Evolutionary conservation across 441 rosid species (phyloP).

Genomic region (Cnidoscolus chayamansa): DNA sequence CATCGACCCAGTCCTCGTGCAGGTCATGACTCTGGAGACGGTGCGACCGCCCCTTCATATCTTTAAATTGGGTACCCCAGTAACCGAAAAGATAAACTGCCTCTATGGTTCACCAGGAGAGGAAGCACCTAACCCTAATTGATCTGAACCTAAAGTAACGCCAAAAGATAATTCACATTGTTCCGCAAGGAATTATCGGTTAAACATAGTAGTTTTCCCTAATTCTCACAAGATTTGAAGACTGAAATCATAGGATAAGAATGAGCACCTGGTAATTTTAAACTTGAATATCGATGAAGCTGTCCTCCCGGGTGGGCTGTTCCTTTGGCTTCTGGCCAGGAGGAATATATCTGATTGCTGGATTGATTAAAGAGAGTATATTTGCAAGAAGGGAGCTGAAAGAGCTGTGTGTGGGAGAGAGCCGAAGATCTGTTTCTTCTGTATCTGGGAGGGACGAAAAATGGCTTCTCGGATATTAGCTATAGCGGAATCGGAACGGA

Average conservation of each 20-base stretch:
- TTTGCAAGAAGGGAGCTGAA: not conserved
- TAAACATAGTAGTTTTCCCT: not conserved
- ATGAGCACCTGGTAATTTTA: not conserved
- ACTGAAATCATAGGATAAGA: not conserved
- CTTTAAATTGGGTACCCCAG: slow-evolving; percentile 1
- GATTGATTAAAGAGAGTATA: not conserved
- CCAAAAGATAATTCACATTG: slow-evolving; percentile 6
- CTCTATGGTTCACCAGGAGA: not conserved
- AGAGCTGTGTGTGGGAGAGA: not conserved
- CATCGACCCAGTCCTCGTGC: slow-evolving; percentile 95
- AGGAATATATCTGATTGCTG: not conserved
- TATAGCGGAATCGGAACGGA: slow-evolving; percentile 26
- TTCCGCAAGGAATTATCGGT: not conserved
- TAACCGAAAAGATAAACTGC: not conserved
- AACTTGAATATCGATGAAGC: not conserved
- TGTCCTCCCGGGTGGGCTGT: not conserved
- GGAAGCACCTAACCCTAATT: not conserved
- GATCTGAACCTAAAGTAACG: not conserved
- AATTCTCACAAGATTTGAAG: not conserved
- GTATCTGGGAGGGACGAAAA: not conserved
- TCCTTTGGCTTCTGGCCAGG: not conserved
- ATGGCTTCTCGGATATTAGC: slow-evolving; percentile 3
- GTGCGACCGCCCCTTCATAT: slow-evolving; percentile 64
- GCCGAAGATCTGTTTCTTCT: not conserved
- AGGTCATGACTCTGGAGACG: slow-evolving; percentile 54